Conservation (phyloP, 2,329 filamentous ascomycete genomes). For the Byssoonygena ceratinophila region DNA sequence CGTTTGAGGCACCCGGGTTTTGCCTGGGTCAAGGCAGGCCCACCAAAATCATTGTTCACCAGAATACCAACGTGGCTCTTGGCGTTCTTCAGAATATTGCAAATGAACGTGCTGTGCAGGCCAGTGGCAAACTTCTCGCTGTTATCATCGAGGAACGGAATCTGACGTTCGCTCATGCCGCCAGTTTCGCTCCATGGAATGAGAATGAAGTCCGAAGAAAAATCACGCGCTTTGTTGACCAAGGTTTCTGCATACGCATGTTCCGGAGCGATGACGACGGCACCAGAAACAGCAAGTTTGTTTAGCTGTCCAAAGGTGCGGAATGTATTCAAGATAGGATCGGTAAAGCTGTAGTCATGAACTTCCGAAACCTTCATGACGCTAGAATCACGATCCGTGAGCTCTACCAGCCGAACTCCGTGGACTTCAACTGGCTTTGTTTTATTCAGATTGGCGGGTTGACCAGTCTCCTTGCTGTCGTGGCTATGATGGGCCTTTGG, state of each 20-base stretch:
- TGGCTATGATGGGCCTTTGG: constrained; percentile 29
- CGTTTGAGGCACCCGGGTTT: constrained; percentile 34
- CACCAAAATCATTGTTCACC: constrained; percentile 59
- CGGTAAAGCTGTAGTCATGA: constrained; percentile 59
- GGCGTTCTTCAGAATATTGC: constrained; percentile 52
- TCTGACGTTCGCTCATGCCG: constrained; percentile 56
- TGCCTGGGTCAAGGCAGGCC: constrained; percentile 22
- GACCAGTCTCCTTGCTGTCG: constrained; percentile 17
- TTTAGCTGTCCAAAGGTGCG: constrained; percentile 76
- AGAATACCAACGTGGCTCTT: constrained; percentile 64
- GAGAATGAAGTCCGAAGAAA: constrained; percentile 62
- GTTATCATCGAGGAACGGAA: constrained; percentile 42
- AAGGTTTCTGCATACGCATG: constrained; percentile 69
- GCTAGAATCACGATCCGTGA: constrained; percentile 85
- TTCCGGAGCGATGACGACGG: constrained; percentile 68
- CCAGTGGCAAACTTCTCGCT: constrained; percentile 48
- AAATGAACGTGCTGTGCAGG: constrained; percentile 64
- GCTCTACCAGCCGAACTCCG: constrained; percentile 72
- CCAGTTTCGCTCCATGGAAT: constrained; percentile 86
- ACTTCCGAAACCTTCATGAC: constrained; percentile 88
- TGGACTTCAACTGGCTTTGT: constrained; percentile 56
- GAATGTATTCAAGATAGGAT: constrained; percentile 87
- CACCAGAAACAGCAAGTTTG: constrained; percentile 70
- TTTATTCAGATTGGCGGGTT: constrained; percentile 17
- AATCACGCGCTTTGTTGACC: constrained; percentile 56